phyloP scores from a whole-genome alignment of 192 early-diverging fungal species.

The Linnemannia schmuckeri region DNA sequence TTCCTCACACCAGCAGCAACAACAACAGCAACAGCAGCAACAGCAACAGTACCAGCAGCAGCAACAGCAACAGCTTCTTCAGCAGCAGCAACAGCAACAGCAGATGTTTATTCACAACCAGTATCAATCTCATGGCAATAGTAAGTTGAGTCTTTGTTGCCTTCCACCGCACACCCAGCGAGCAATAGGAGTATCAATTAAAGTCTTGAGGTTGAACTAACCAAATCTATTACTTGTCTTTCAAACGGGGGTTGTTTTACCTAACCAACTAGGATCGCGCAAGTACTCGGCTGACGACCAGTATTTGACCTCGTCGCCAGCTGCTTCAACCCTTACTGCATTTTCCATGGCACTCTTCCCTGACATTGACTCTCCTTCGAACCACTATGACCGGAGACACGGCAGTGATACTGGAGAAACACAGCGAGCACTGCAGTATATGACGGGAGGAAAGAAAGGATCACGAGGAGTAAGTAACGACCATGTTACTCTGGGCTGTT shows the following conservation, averaged over 20 bases:
- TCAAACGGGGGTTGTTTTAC: too few relatives aligned
- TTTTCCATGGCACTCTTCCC: constrained; percentile 30
- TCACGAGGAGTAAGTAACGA: background rate
- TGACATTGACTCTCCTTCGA: constrained; percentile 13
- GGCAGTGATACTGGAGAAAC: constrained; percentile 27
- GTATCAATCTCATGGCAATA: constrained; percentile 1
- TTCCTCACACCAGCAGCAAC: constrained; percentile 10
- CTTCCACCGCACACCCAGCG: background rate
- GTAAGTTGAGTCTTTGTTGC: constrained; percentile 9
- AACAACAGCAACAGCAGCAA: background rate
- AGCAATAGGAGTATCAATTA: background rate
- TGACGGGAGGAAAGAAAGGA: constrained; percentile 25
- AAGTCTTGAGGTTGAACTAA: background rate
- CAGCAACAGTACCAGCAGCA: background rate
- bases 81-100: constrained; percentile 13
- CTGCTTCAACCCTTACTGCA: constrained; percentile 12
- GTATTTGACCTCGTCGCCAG: background rate
- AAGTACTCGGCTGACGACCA: constrained; percentile 42
- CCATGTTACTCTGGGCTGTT: background rate
- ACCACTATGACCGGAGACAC: constrained; percentile 24
- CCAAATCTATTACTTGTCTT: background rate
- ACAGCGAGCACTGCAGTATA: constrained; percentile 29
- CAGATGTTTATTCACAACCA: constrained; percentile 9
- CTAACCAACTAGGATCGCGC: constrained; percentile 18
- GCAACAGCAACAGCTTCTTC: constrained; percentile 3